Evolutionary conservation across 2,329 filamentous ascomycete genomes (phyloP), one percentile per base, ranked within the genome.

Genomic region (Teratosphaeria zuluensis): DNA sequence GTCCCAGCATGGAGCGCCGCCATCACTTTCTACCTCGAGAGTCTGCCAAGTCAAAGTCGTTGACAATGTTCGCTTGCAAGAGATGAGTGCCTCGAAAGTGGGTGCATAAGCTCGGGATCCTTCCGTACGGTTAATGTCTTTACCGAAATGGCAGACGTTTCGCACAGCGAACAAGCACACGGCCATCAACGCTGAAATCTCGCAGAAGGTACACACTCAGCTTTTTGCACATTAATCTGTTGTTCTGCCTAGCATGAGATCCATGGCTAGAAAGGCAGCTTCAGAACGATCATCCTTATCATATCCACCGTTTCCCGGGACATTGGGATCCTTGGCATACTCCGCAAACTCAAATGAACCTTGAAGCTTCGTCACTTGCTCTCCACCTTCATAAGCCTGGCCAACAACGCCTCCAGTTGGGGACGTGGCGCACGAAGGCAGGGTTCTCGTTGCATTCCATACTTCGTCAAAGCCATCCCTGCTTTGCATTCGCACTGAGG

Each of bases 1-100:
- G 67, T 58, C 35, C 68, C 68, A 1, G 67, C 67, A 56, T 69
- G 67, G n/a, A 63, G 46, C 9, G 61, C 55, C 8, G 68, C 62
- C 67, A 69, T 70, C 24, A 56, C 58, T n/a, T 6, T 21, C 42
- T 8, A 48, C 1, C n/a, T n/a, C 4, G 8, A n/a, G 42, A 21
- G 5, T 9, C 16, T 19, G 42, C 19, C 42, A 48, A 48, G 42
- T 48, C 42, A 3, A 21, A 11, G n/a, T n/a, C n/a, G 42, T 21
- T 48, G 42, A 19, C 42, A 35, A 35, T 35, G 12, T 42, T 42
- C 35, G 35, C 35, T 28, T 1, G 35, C 35, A 42, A 48, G 42
- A 19, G 16, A 21, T n/a, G 42, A 48, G 42, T 46, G 42, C 7
- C 12, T 48, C 16, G n/a, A n/a, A 16, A 48, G 42, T 19, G 42